A percentile compares a stretch with the other conserved stretches of the same genome.
Conservation (phyloP, 805 yeast genomes). For the Metschnikowia rubicola region DNA sequence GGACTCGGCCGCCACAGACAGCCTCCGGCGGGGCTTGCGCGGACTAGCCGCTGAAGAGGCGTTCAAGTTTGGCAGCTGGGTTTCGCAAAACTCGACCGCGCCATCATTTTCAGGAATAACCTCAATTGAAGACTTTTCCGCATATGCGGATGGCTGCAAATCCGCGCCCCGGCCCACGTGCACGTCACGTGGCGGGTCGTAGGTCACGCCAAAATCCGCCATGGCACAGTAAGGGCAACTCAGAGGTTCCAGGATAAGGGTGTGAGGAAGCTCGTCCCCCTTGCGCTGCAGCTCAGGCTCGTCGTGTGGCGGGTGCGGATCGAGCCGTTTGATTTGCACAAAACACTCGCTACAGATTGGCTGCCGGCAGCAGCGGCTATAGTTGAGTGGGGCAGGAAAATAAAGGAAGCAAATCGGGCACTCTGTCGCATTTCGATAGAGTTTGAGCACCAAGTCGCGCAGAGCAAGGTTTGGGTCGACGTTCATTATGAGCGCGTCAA, state of each 20-base stretch:
- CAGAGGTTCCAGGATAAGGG: conserved; percentile 81
- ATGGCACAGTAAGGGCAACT: conserved; percentile 92
- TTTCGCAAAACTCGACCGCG: conserved; percentile 4
- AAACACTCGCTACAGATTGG: conserved; percentile 96
- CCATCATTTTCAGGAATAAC: conserved; percentile 9
- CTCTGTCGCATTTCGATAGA: conserved; percentile 70
- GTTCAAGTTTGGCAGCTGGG: background rate
- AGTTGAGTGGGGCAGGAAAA: conserved; percentile 74
- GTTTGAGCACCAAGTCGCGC: conserved; percentile 46
- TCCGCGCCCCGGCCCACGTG: conserved; percentile 56
- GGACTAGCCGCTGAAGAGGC: conserved; percentile 1
- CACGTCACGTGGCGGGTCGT: conserved; percentile 56
- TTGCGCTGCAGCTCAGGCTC: conserved; percentile 26
- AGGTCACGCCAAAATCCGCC: conserved; percentile 79
- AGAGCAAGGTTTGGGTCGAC: conserved; percentile 28
- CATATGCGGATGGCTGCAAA: conserved; percentile 44
- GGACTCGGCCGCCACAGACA: conserved; percentile 62
- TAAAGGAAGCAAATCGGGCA: conserved; percentile 94
- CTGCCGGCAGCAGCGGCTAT: conserved; percentile 85
- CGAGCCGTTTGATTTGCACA: conserved; percentile 87
- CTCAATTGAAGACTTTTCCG: conserved; percentile 7
- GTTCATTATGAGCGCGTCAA: conserved; percentile 17
- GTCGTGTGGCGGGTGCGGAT: conserved; percentile 92
- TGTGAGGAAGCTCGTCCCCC: conserved; percentile 46
- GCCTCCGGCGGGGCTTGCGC: conserved; percentile 23